Base-by-base conservation (phyloP, 2,329 filamentous ascomycete species). In the Botryosphaeria dothidea region DNA sequence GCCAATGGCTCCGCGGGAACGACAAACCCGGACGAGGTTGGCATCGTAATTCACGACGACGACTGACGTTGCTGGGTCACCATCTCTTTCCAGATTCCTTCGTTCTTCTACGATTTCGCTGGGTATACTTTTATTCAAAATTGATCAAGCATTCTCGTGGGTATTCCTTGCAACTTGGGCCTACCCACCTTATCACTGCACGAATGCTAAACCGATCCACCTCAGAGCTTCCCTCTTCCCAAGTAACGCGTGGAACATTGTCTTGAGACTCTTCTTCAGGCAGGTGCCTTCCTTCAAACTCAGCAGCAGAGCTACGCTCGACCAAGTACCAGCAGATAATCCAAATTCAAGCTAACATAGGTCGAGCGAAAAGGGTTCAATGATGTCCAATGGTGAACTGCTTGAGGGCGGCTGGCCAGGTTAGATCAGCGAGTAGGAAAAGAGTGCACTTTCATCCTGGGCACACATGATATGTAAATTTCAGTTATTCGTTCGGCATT, bases 21-120 rank as follows among this genome's bases (percentile, higher is more conserved):
- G 45, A 73, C 71, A 62, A 71, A 72, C 57, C 67, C 69, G 1
- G 83, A 87, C 67, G 83, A 84, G 67, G 79, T 80, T 51, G 92
- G 92, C 2, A 82, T 96, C 19, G 86, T 93, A 69, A 93, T 96
- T 69, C 90, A 93, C 74, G 92, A 95, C 67, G 90, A 93, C 38
- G 56, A 60, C 41, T 60, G 56, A 60, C 27, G 41, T 19, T 31
- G 38, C 27, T n/a, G 13, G 11, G n/a, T 25, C 17, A 21, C 17
- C 38, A 17, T 31, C 19, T 11, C 41, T 23, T 23, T 41, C 25
- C 15, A 21, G 17, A 21, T 25, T 25, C 15, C 9, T 23, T 27
- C 29, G 6, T n/a, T 21, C 17, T 23, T 46, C 43, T 7, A 17
- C 17, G 4, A 13, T 4, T 31, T 9, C 9, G 29, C 27, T 17